These are phyloP conservation scores for Pseudomassariella vexata DNA, from an alignment of 2,329 filamentous ascomycete genomes.

Conservation along the genomic window DNA sequence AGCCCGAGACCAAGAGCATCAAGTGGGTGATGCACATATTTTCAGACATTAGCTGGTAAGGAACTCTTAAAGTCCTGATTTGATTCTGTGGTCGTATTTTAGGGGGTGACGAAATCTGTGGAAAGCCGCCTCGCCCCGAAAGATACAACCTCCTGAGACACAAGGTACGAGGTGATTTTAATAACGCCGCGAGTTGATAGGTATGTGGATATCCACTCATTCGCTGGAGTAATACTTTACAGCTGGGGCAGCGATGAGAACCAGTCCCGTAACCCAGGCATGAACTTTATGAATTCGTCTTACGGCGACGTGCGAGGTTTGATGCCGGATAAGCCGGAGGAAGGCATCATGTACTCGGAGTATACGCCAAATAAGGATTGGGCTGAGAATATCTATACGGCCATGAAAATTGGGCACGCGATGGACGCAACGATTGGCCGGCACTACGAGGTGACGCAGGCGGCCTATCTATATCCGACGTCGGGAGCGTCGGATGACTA, in stretches of 20 bases:
- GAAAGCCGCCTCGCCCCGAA: too few species aligned
- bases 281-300: conserved; percentile 46
- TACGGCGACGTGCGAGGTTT: conserved; percentile 47
- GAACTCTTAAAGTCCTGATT: too few species aligned
- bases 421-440: conserved; percentile 34
- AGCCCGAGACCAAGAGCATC: conserved; percentile 50
- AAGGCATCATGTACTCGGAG: conserved; percentile 34
- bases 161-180: too few species aligned
- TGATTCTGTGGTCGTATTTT: too few species aligned
- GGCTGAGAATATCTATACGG: conserved; percentile 24
- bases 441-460: conserved; percentile 31
- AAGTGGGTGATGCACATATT: conserved; percentile 46
- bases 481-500: conserved; percentile 42
- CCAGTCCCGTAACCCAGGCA: conserved; percentile 35
- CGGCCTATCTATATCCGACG: conserved; percentile 38
- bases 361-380: conserved; percentile 34
- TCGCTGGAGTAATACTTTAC: conserved; percentile 45
- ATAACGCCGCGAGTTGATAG: too few species aligned
- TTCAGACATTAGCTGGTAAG: conserved; percentile 45
- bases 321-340: conserved; percentile 27
- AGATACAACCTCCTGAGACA: too few species aligned
- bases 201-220: conserved; percentile 55
- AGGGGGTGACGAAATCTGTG: too few species aligned
- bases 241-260: conserved; percentile 51
- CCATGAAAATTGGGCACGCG: conserved; percentile 26